Base-by-base conservation (phyloP, 2,329 filamentous ascomycete species). In the Gremmenia infestans region DNA sequence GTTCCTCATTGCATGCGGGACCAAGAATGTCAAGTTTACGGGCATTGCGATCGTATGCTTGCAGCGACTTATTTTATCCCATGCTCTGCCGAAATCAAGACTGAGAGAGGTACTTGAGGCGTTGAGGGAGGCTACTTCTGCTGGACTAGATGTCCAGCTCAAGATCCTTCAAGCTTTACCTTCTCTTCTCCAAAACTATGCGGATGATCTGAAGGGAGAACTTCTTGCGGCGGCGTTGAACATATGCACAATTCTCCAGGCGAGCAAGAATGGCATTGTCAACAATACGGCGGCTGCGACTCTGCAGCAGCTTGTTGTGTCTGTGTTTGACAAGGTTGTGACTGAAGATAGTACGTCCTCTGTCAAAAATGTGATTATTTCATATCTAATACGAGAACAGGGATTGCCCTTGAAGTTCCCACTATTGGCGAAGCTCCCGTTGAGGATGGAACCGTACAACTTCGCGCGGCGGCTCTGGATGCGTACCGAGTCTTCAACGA, bases 241-340 rank as follows among this genome's bases (percentile, higher is more conserved):
- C 69, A 90, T 96, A 69, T 97, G 94, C 73, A 94, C 94, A 58
- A 87, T 90, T 50, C 74, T 99, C 49, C 92, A 97, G 72, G 87
- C 85, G 55, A 94, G 89, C 72, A 97, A 97, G 74, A 95, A 92
- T 74, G 85, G 87, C 25, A 91, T 96, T 51, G 91, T 99, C 64
- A 95, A 93, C 69, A 95, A 95, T 65, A 97, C 95, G 1, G 94
- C 94, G 9, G 91, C 93, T 25, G 94, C 94, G n/a, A 97, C 94
- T 2, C 76, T 99, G 53, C 93, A 97, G 72, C 94, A 97, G 71
- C 81, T 99, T 14, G 86, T 97, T 7, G 90, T 94, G 35, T 88
- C 89, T 0, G 88, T 96, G 0, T 97, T 97, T 72, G 94, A 97
- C 70, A 94, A 95, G 70, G 91, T 97, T 2, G 82, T 86, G 0